Percentiles rank a stretch among this genome's conserved stretches.
Evolutionary conservation across 164 flowering plant genomes (phyloP).

Genomic region (Pachysandra terminalis): DNA sequence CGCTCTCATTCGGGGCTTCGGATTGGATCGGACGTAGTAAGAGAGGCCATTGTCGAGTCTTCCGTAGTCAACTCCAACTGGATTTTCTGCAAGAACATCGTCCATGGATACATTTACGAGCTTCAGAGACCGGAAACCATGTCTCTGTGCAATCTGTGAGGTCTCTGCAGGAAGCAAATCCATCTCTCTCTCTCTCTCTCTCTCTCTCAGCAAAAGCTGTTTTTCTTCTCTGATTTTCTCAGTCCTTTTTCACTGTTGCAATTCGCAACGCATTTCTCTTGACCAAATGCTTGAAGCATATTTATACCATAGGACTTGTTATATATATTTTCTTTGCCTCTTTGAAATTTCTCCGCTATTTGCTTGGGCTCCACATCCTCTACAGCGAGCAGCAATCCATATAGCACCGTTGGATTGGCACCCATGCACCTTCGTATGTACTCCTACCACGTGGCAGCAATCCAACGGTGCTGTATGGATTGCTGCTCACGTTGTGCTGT

Average conservation of each 20-base stretch:
- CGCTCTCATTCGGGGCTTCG: conserved; percentile 91
- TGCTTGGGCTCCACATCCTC: too few relatives aligned
- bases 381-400: too few relatives aligned
- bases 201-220: not conserved
- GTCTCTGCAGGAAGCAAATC: conserved; percentile 78
- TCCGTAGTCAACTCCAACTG: conserved; percentile 72
- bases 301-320: too few relatives aligned
- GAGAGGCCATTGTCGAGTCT: conserved; percentile 74
- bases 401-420: too few relatives aligned
- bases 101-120: conserved; percentile 61
- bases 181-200: conserved; percentile 36
- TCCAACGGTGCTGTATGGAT: too few relatives aligned
- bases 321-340: too few relatives aligned
- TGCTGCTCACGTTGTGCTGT: too few relatives aligned
- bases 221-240: not conserved
- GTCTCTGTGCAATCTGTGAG: conserved; percentile 45
- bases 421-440: too few relatives aligned
- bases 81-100: conserved; percentile 40
- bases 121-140: conserved; percentile 80
- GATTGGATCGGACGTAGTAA: conserved; percentile 79
- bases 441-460: too few relatives aligned
- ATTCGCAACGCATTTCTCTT: too few relatives aligned
- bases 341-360: too few relatives aligned
- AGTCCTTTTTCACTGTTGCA: not conserved
- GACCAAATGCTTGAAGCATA: too few relatives aligned